Percentiles rank a stretch among this genome's conserved stretches.
These are phyloP conservation scores for Cornus suecica DNA, from an alignment of 148 eudicot species.

Conservation along the genomic window DNA sequence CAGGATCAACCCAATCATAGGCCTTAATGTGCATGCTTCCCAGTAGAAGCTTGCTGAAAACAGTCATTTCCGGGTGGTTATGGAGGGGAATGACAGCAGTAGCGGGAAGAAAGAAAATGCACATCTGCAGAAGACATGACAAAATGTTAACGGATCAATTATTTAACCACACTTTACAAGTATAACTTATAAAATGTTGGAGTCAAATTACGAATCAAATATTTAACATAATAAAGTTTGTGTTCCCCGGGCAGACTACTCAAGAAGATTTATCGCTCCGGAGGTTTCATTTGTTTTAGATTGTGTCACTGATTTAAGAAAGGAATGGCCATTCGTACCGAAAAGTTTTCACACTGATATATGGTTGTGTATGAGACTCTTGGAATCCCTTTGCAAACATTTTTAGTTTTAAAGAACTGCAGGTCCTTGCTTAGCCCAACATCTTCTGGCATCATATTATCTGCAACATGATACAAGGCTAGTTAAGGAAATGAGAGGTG, in stretches of 20 bases:
- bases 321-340: conserved; percentile 33
- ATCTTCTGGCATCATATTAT: conserved; percentile 74
- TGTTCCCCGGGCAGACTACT: background rate
- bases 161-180: background rate
- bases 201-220: background rate
- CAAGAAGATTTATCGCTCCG: background rate
- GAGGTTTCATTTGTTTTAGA: background rate
- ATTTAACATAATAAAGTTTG: background rate
- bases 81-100: conserved; percentile 77
- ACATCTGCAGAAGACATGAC: conserved; percentile 44
- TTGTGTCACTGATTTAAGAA: background rate
- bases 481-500: conserved; percentile 1
- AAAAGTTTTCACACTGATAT: conserved; percentile 50
- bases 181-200: background rate
- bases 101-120: conserved; percentile 70
- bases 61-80: conserved; percentile 94
- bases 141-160: background rate
- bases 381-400: conserved; percentile 26
- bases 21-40: conserved; percentile 83
- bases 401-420: conserved; percentile 53
- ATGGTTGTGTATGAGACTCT: conserved; percentile 62
- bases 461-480: conserved; percentile 26
- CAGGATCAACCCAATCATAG: conserved; percentile 65
- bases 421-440: conserved; percentile 59
- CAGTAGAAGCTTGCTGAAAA: conserved; percentile 75